These are phyloP conservation scores for Oryza rufipogon DNA, from an alignment of 176 grass and related monocot genomes.

Conservation along the genomic window DNA sequence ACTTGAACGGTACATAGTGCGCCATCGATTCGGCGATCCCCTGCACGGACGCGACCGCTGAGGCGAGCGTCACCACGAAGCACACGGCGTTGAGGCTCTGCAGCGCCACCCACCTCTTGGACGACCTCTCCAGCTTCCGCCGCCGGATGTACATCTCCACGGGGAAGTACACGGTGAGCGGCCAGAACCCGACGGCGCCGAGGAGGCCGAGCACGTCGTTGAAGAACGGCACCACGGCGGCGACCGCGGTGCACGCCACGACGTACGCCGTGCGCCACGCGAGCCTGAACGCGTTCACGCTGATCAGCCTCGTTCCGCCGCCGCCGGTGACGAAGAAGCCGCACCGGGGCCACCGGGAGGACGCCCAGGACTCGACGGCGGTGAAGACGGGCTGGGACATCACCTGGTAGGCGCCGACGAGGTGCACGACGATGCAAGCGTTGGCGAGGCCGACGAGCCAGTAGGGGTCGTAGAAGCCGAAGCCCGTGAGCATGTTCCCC, in stretches of 20 bases:
- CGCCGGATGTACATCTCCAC: slow-evolving; percentile 81
- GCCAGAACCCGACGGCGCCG: slow-evolving; percentile 67
- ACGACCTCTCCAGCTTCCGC: slow-evolving; percentile 21
- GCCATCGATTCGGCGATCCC: slow-evolving; percentile 45
- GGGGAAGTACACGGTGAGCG: slow-evolving; percentile 73
- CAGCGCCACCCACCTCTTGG: slow-evolving; percentile 51
- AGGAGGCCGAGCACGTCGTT: slow-evolving; percentile 73
- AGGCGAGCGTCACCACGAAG: slow-evolving; percentile 51
- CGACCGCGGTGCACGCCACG: slow-evolving; percentile 47
- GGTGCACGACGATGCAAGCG: slow-evolving; percentile 46
- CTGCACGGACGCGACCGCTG: slow-evolving; percentile 45
- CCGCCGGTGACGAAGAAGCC: slow-evolving; percentile 35
- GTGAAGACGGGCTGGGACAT: neutral
- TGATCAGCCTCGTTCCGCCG: too few relatives aligned
- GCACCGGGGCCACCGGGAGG: neutral
- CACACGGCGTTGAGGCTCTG: slow-evolving; percentile 53
- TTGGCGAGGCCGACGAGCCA: slow-evolving; percentile 89
- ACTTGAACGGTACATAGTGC: slow-evolving; percentile 46
- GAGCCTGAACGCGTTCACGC: neutral
- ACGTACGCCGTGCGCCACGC: slow-evolving; percentile 63
- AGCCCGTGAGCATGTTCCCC: slow-evolving; percentile 76
- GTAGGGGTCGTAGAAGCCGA: slow-evolving; percentile 70
- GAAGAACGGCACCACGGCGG: slow-evolving; percentile 65
- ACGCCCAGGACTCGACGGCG: slow-evolving; percentile 16
- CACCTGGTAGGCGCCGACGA: neutral